Evolutionary conservation across 257 asterid species (phyloP), one percentile per base, ranked within the genome.

Genomic region (Solanum pennellii): DNA sequence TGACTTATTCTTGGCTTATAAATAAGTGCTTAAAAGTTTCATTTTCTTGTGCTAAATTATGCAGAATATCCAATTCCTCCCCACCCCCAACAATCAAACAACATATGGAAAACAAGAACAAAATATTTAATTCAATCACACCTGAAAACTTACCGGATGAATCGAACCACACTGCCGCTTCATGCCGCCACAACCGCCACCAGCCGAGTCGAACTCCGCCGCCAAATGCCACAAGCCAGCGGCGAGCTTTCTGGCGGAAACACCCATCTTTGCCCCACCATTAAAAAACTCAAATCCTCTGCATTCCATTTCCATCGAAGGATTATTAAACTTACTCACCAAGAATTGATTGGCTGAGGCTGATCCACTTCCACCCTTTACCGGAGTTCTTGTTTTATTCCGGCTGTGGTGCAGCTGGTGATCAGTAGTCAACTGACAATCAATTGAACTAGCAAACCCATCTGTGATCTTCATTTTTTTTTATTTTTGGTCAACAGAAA

Each of bases 181-280:
- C 59, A 23, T 33, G 59, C 87, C 91, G 87, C 87, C 91, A 6
- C 62, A 84, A 33, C 39, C 74, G 1, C 82, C 86, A 37, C 86
- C 88, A 59, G 23, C 59, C 25, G 41, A n/a, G 66, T 23, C 44
- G 15, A 65, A 11, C n/a, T 66, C 77, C 44, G 76, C 93, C 75
- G 90, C 88, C 80, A 88, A 87, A 74, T 56, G 93, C 95, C 96
- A 93, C 82, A 93, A 75, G 21, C 89, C 88, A 66, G 98, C 98
- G 44, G 92, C 94, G 73, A 94, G 93, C 86, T 90, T 93, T 91
- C 98, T 89, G 12, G 93, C 91, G 11, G 94, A 93, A 77, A 89
- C 79, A 25, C 83, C 86, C 62, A 87, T 87, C 87, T 10, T 84
- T 21, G 52, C 74, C 45, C 75, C 89, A 33, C 23, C 85, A 56